A percentile compares a stretch with the other conserved stretches of the same genome.
phyloP scores from a whole-genome alignment of 345 rosid species.

The Xanthoceras sorbifolium region DNA sequence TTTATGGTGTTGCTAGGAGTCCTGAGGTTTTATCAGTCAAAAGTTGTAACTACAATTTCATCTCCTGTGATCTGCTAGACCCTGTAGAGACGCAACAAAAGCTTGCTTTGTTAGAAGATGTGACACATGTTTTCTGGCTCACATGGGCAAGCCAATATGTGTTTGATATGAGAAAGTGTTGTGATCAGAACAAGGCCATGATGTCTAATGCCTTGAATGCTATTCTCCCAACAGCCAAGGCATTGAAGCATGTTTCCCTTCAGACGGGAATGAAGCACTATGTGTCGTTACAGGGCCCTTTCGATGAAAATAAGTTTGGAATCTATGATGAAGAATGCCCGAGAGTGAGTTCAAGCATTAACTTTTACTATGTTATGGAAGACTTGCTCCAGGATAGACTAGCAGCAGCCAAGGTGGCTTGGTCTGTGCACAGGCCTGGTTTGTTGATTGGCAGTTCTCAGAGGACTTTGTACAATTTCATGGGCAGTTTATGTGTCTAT shows the following conservation, averaged over 20 bases:
- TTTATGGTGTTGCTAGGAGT: conserved; percentile 75
- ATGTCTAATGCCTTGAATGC: conserved; percentile 63
- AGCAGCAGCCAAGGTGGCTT: conserved; percentile 41
- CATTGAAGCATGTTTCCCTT: conserved; percentile 70
- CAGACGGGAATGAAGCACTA: conserved; percentile 94
- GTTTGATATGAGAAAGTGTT: conserved; percentile 58
- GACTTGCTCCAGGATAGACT: conserved; percentile 66
- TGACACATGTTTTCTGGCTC: conserved; percentile 83
- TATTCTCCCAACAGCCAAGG: conserved; percentile 49
- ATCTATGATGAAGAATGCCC: conserved; percentile 64
- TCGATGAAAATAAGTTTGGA: conserved; percentile 18
- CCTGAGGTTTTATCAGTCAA: conserved; percentile 47
- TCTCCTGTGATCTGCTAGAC: conserved; percentile 71
- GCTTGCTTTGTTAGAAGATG: conserved; percentile 45
- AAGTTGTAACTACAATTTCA: conserved; percentile 53
- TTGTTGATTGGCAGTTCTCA: conserved; percentile 68
- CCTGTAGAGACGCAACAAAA: conserved; percentile 50
- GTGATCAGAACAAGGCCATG: conserved; percentile 71
- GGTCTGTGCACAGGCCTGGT: conserved; percentile 93
- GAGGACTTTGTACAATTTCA: conserved; percentile 63
- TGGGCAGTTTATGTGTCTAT: conserved; percentile 79
- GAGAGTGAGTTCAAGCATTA: conserved; percentile 36
- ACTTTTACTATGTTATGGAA: conserved; percentile 76
- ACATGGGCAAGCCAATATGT: conserved; percentile 77
- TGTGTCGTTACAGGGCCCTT: conserved; percentile 42